Evolutionary conservation across 305 asterid species (phyloP), one percentile per base, ranked within the genome.

Genomic region (Fraxinus baroniana): DNA sequence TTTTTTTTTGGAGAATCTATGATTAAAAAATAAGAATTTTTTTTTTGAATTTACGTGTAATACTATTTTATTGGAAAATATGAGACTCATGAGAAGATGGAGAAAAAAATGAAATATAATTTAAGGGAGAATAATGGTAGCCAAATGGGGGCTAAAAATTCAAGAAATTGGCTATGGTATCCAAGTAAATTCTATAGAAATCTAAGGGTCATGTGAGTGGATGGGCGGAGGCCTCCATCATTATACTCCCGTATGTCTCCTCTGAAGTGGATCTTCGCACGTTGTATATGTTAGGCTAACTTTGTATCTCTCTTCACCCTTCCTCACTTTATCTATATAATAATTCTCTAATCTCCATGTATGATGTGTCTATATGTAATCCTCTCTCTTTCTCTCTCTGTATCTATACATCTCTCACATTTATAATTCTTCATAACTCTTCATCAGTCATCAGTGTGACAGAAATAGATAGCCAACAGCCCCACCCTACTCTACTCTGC

Each of bases 201-300:
- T 20, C 7, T 13, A 77, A 78, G 93, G 91, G 90, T 60, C 18
- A 87, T 70, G 37, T 30, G 18, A 74, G n/a, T 41, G 71, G 74
- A 80, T 2, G 71, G 80, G 77, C 7, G 70, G 64, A 49, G n/a
- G 91, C 89, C 94, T 75, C 81, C 86, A 87, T 90, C 91, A 87
- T 77, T 33, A 76, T 86, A 84, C 86, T 82, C 91, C 89, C 89
- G 84, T 86, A 85, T 92, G 97, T 93, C 96, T 91, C 95, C 97
- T 88, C 92, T 15, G 89, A 90, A 92, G 96, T 88, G 93, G 97
- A 89, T 91, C 94, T 91, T 90, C 97, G 86, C 96, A 94, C 94
- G 98, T 90, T 94, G 88, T 88, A 86, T 89, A 85, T 91, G 91
- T 89, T 83, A 9, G 84, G 83, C 86, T 17, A 73, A 73, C 85